Conservation (phyloP, 2,329 filamentous ascomycete species). For the Pyrenochaeta sp. region DNA sequence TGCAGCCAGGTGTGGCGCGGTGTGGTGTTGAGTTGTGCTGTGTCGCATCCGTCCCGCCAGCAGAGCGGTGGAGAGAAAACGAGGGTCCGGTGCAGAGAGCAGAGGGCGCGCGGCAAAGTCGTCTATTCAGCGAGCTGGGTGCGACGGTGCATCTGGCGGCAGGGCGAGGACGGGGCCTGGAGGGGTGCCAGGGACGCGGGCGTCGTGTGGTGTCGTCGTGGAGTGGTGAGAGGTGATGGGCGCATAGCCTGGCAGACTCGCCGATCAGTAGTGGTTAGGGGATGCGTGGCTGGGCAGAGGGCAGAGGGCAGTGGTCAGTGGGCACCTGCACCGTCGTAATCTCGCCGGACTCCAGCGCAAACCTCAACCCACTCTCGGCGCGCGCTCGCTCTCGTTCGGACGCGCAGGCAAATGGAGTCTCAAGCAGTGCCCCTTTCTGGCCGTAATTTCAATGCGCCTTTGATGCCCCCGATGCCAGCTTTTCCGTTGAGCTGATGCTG, state of each 20-base stretch:
- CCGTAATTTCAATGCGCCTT: not conserved
- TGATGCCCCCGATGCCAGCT: not conserved
- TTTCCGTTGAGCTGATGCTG: not conserved
- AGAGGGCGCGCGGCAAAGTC: slow-evolving; percentile 33
- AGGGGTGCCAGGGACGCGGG: slow-evolving; percentile 33
- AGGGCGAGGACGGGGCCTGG: slow-evolving; percentile 32
- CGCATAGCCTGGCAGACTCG: slow-evolving; percentile 24
- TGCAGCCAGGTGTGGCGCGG: slow-evolving; percentile 33
- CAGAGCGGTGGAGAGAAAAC: slow-evolving; percentile 28
- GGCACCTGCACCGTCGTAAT: slow-evolving; percentile 6
- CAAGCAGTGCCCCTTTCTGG: not conserved
- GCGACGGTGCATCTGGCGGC: slow-evolving; percentile 38
- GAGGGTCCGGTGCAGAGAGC: slow-evolving; percentile 24
- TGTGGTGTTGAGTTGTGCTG: slow-evolving; percentile 30
- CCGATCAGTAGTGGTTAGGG: slow-evolving; percentile 30
- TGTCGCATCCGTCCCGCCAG: slow-evolving; percentile 47
- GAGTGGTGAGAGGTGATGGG: slow-evolving; percentile 36
- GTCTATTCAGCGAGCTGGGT: slow-evolving; percentile 28
- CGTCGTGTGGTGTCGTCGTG: slow-evolving; percentile 29
- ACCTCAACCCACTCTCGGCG: no score
- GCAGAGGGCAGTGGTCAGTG: no score
- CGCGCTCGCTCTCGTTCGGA: no score
- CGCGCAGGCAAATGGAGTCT: not conserved
- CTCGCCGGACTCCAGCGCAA: slow-evolving; percentile 1
- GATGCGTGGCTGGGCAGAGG: slow-evolving; percentile 32